These are phyloP conservation scores for Gryganskiella cystojenkinii DNA, from an alignment of 192 early-diverging fungal species.

Conservation along the genomic window DNA sequence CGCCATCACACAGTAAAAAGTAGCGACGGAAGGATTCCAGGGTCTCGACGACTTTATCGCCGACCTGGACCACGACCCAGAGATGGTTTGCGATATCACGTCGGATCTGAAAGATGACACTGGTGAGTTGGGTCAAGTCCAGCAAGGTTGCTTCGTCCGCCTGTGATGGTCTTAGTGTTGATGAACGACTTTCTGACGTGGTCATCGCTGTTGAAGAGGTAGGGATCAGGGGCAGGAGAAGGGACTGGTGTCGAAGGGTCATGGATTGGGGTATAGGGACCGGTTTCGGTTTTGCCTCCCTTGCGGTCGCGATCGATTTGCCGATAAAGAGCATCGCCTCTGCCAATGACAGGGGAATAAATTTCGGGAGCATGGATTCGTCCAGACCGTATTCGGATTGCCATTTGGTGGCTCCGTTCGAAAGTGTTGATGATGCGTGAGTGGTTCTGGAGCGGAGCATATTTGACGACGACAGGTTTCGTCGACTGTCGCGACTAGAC, in stretches of 20 bases:
- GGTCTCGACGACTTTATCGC: conserved; percentile 66
- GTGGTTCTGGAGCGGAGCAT: neutral
- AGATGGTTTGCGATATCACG: conserved; percentile 66
- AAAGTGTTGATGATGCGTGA: conserved; percentile 6
- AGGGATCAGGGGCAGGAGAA: conserved; percentile 16
- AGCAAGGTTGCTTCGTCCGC: conserved; percentile 50
- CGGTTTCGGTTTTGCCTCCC: conserved; percentile 49
- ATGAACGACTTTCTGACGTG: conserved; percentile 27
- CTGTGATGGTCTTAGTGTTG: too few species aligned
- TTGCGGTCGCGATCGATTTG: conserved; percentile 68
- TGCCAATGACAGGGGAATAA: conserved; percentile 63
- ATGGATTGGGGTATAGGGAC: conserved; percentile 30
- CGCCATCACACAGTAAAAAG: conserved; percentile 71
- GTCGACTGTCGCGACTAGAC: neutral
- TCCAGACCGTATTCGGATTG: conserved; percentile 61
- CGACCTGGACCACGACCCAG: conserved; percentile 73
- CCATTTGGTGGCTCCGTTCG: conserved; percentile 52
- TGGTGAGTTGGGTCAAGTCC: conserved; percentile 46
- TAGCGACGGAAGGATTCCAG: conserved; percentile 69
- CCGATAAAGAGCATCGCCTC: conserved; percentile 77
- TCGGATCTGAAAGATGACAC: conserved; percentile 60
- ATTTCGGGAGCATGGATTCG: conserved; percentile 55
- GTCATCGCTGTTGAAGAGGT: conserved; percentile 20
- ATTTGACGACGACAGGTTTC: neutral
- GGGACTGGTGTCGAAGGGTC: conserved; percentile 27